Conservation (phyloP, 441 rosid genomes). For the Syzygium malaccense region DNA sequence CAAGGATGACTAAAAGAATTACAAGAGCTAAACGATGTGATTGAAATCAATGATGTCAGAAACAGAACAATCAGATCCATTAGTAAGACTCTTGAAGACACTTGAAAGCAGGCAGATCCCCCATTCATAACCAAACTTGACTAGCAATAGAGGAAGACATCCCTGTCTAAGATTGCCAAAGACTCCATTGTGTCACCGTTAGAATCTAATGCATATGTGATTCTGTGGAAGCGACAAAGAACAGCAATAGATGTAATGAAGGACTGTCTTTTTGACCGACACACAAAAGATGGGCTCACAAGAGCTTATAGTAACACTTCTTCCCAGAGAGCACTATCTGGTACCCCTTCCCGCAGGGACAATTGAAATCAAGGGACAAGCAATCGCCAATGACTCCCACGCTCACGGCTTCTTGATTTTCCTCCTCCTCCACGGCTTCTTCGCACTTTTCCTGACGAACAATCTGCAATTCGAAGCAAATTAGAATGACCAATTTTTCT, state of each 20-base stretch:
- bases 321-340: not conserved
- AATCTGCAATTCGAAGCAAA: not conserved
- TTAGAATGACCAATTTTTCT: not conserved
- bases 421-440: conserved; percentile 1
- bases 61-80: too few relatives aligned
- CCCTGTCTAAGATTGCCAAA: not conserved
- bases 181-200: not conserved
- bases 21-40: too few relatives aligned
- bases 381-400: not conserved
- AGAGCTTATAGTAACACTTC: not conserved
- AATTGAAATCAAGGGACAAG: not conserved
- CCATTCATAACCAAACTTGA: not conserved
- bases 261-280: too few relatives aligned
- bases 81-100: too few relatives aligned
- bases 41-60: too few relatives aligned
- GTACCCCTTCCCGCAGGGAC: not conserved
- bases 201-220: too few relatives aligned
- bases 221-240: too few relatives aligned
- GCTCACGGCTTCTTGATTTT: not conserved
- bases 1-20: too few relatives aligned
- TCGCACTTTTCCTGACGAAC: conserved; percentile 12
- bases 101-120: not conserved
- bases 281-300: not conserved
- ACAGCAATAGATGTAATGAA: too few relatives aligned
- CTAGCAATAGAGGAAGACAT: not conserved